Percentiles rank a stretch among this genome's conserved stretches.
These are phyloP conservation scores for Aspergillus brunneoviolaceus DNA, from an alignment of 2,329 filamentous ascomycete genomes.

Conservation along the genomic window DNA sequence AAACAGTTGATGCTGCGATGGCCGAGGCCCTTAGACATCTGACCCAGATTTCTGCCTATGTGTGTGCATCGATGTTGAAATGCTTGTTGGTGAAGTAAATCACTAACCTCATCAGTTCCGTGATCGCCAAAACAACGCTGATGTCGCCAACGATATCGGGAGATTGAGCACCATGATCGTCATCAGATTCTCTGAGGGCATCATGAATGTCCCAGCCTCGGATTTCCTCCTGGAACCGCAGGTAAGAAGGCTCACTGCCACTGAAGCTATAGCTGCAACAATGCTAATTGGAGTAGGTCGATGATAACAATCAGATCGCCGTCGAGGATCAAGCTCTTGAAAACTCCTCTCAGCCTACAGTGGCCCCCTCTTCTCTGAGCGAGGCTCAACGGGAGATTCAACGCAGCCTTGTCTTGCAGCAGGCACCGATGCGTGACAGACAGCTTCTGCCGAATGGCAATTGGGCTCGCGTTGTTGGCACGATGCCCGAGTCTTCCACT, in stretches of 20 bases:
- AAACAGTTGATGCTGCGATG: conserved; percentile 31
- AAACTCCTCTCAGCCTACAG: conserved; percentile 15
- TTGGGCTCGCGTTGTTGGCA: conserved; percentile 23
- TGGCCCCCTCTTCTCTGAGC: conserved; percentile 13
- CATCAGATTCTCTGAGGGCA: conserved; percentile 32
- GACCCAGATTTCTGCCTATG: conserved; percentile 27
- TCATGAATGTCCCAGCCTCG: conserved; percentile 22
- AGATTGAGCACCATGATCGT: conserved; percentile 35
- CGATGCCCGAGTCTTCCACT: conserved; percentile 1
- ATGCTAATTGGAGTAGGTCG: neutral
- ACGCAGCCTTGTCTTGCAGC: conserved; percentile 4
- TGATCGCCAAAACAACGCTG: conserved; percentile 25
- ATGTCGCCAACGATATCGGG: conserved; percentile 37
- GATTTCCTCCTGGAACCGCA: conserved; percentile 19
- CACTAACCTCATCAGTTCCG: conserved; percentile 27
- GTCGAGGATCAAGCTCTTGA: neutral
- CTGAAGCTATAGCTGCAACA: conserved; percentile 2
- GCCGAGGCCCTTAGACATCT: conserved; percentile 29
- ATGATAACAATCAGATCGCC: neutral
- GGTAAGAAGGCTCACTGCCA: conserved; percentile 13
- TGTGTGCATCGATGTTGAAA: conserved; percentile 16
- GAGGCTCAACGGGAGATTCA: conserved; percentile 16
- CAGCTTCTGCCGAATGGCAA: conserved; percentile 15
- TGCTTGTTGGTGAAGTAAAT: conserved; percentile 4
- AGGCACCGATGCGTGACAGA: conserved; percentile 3